Evolutionary conservation across 371 early-diverging fungal species (phyloP).

Genomic region (Rhizopus stolonifer): DNA sequence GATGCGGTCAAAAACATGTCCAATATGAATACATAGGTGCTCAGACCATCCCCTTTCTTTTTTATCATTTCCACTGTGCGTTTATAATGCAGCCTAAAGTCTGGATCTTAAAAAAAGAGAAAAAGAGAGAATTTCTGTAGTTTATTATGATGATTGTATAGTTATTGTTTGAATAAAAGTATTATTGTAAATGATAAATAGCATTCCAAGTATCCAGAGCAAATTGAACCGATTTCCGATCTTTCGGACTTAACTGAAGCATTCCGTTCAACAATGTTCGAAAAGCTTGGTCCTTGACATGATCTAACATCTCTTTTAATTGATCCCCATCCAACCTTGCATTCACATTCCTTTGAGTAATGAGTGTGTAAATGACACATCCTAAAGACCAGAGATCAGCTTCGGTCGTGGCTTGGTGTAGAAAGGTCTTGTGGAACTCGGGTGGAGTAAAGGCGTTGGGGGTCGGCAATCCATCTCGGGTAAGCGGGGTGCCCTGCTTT

Average conservation of each 20-base stretch:
- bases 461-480: neutral
- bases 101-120: too few relatives aligned
- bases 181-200: slow-evolving; percentile 15
- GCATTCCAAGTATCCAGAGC: slow-evolving; percentile 11
- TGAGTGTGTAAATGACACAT: slow-evolving; percentile 21
- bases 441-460: slow-evolving; percentile 10
- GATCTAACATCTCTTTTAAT: neutral
- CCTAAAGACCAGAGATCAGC: slow-evolving; percentile 25
- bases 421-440: neutral
- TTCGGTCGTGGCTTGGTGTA: neutral
- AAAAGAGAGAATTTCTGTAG: too few relatives aligned
- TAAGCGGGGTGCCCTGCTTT: neutral
- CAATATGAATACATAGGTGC: too few relatives aligned
- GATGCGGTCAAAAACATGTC: too few relatives aligned
- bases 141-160: too few relatives aligned
- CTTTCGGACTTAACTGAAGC: slow-evolving; percentile 15
- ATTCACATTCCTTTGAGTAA: neutral
- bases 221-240: slow-evolving; percentile 12
- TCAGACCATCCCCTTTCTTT: too few relatives aligned
- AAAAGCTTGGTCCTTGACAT: slow-evolving; percentile 5
- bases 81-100: too few relatives aligned
- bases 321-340: too few relatives aligned
- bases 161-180: too few relatives aligned
- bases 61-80: too few relatives aligned
- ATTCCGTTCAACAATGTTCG: slow-evolving; percentile 2